A percentile compares a stretch with the other conserved stretches of the same genome.
These are phyloP conservation scores for Penicillium corylophilum DNA, from an alignment of 2,329 filamentous ascomycete species.

Conservation along the genomic window DNA sequence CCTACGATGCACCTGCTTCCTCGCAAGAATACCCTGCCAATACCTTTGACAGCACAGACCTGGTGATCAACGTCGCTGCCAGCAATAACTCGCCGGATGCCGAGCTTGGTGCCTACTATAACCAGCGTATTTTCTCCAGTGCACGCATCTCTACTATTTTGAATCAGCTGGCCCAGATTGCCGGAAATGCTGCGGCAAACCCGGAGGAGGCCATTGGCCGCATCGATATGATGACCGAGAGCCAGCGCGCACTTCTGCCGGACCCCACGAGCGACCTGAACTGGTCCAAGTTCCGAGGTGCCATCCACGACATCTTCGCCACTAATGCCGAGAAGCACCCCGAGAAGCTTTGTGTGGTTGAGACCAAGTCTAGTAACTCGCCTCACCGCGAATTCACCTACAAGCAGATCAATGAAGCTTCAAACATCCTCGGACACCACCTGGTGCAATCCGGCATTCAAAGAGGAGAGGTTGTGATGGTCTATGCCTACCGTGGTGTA, in stretches of 20 bases:
- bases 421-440: slow-evolving; percentile 77
- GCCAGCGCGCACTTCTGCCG: slow-evolving; percentile 37
- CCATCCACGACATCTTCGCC: slow-evolving; percentile 46
- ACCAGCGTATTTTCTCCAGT: slow-evolving; percentile 48
- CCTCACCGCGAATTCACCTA: slow-evolving; percentile 74
- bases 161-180: slow-evolving; percentile 43
- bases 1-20: slow-evolving; percentile 46
- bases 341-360: slow-evolving; percentile 66
- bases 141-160: slow-evolving; percentile 45
- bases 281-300: slow-evolving; percentile 47
- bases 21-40: slow-evolving; percentile 43
- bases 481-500: slow-evolving; percentile 80
- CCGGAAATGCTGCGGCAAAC: slow-evolving; percentile 41
- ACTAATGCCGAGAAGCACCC: slow-evolving; percentile 63
- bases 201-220: slow-evolving; percentile 43
- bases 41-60: slow-evolving; percentile 46
- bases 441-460: slow-evolving; percentile 70
- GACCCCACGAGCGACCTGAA: slow-evolving; percentile 46
- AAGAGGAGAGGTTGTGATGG: slow-evolving; percentile 88
- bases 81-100: slow-evolving; percentile 22
- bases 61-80: slow-evolving; percentile 42
- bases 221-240: slow-evolving; percentile 44
- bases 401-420: slow-evolving; percentile 78
- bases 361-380: slow-evolving; percentile 55
- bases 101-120: slow-evolving; percentile 44